phyloP scores from a whole-genome alignment of 768 basidiomycete genomes.

The Crepidotus variabilis region DNA sequence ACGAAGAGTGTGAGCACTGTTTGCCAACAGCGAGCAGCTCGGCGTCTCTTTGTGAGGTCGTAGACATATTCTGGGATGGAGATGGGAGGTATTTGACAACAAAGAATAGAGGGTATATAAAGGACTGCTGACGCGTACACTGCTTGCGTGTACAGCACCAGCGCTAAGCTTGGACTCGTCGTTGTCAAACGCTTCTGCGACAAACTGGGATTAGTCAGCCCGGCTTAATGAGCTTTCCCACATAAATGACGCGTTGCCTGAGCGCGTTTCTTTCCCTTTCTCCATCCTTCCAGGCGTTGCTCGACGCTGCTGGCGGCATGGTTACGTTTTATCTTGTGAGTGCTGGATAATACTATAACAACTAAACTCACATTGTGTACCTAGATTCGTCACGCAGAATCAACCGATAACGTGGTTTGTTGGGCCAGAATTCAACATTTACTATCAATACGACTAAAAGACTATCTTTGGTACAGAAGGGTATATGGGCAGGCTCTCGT shows the following conservation, averaged over 20 bases:
- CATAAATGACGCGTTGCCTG: background rate
- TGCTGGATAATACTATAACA: background rate
- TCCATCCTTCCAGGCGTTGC: background rate
- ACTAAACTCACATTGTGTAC: background rate
- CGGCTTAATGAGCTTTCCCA: background rate
- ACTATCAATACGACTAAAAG: background rate
- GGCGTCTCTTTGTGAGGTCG: slow-evolving; percentile 36
- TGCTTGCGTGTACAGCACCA: slow-evolving; percentile 1
- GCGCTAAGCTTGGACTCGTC: background rate
- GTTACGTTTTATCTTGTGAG: slow-evolving; percentile 42
- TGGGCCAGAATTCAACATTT: slow-evolving; percentile 6
- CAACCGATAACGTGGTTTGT: slow-evolving; percentile 68
- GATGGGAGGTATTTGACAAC: slow-evolving; percentile 7
- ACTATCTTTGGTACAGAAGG: slow-evolving; percentile 14
- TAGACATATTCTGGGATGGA: slow-evolving; percentile 8
- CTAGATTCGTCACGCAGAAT: slow-evolving; percentile 76
- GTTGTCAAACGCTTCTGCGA: background rate
- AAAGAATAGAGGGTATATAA: slow-evolving; percentile 9
- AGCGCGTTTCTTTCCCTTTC: background rate
- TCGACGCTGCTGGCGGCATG: slow-evolving; percentile 11
- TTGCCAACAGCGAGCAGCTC: slow-evolving; percentile 65
- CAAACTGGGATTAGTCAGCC: background rate
- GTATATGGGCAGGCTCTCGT: slow-evolving; percentile 71
- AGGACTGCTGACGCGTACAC: slow-evolving; percentile 20
- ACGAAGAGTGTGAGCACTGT: slow-evolving; percentile 65